Conservation (phyloP, 371 early-diverging fungal species). For the Zychaea mexicana region DNA sequence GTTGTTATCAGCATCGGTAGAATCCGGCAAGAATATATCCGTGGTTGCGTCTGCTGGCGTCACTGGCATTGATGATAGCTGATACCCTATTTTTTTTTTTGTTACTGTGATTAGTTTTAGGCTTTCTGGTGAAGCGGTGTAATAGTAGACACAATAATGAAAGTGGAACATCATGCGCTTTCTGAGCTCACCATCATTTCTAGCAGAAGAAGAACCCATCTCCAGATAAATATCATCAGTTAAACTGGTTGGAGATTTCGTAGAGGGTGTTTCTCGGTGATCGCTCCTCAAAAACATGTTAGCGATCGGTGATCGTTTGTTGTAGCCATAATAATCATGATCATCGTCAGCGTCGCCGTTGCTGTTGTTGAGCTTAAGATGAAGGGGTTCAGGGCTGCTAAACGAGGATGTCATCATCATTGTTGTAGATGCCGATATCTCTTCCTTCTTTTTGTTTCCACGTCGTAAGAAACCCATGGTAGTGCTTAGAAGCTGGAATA, state of each 20-base stretch:
- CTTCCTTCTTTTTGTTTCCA: constrained; percentile 8
- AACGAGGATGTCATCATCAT: constrained; percentile 10
- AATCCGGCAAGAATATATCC: too few species aligned
- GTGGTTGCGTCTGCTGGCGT: not conserved
- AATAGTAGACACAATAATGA: too few species aligned
- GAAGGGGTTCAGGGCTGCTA: constrained; percentile 17
- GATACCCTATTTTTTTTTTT: too few species aligned
- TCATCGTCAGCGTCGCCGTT: not conserved
- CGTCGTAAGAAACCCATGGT: constrained; percentile 8
- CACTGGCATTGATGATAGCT: not conserved
- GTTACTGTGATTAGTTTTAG: too few species aligned
- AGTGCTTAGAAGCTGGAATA: not conserved
- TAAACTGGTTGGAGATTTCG: not conserved
- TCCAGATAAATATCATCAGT: not conserved
- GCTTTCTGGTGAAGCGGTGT: too few species aligned
- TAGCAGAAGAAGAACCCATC: not conserved
- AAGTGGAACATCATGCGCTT: too few species aligned
- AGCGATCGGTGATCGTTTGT: constrained; percentile 11
- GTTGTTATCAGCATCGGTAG: too few species aligned
- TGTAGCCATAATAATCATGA: not conserved
- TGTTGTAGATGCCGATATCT: not conserved
- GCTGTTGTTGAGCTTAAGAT: constrained; percentile 13
- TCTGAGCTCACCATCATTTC: not conserved
- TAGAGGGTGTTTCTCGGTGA: too few species aligned
- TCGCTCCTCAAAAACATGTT: too few species aligned